These are phyloP conservation scores for Fragosphaeria purpurea DNA, from an alignment of 2,329 filamentous ascomycete genomes.

Conservation along the genomic window DNA sequence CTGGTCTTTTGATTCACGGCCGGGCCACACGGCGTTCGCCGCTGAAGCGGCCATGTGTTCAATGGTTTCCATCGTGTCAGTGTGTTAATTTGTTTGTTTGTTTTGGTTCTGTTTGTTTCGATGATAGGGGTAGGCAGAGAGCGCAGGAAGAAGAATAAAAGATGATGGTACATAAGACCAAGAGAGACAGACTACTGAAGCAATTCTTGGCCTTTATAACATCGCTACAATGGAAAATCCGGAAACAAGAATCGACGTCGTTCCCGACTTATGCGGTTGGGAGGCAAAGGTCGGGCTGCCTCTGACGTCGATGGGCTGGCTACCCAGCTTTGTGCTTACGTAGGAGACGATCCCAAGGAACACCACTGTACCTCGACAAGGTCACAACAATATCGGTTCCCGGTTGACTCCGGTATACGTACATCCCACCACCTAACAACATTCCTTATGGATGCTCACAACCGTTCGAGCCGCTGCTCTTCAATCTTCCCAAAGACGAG, in stretches of 20 bases:
- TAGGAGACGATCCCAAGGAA: too few species aligned
- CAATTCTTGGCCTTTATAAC: too few species aligned
- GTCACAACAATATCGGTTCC: background rate
- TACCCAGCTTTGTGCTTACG: too few species aligned
- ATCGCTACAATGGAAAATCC: background rate
- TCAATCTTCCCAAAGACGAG: too few species aligned
- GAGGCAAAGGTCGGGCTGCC: background rate
- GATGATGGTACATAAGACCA: too few species aligned
- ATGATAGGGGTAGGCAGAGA: too few species aligned
- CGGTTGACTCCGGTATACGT: too few species aligned
- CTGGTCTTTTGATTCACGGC: slow-evolving; percentile 26
- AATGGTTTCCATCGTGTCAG: slow-evolving; percentile 50
- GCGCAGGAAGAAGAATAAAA: background rate
- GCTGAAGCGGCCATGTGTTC: slow-evolving; percentile 43
- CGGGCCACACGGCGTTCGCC: slow-evolving; percentile 39
- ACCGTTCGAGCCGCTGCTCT: too few species aligned
- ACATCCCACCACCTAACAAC: too few species aligned
- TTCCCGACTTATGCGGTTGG: too few species aligned
- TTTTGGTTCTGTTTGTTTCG: background rate
- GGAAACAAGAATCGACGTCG: background rate
- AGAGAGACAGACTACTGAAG: too few species aligned
- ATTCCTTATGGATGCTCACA: too few species aligned
- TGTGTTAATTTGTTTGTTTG: background rate
- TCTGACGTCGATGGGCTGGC: slow-evolving; percentile 4
- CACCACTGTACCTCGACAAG: background rate